Conservation (phyloP, 1,284 basidiomycete species). For the Schizophyllum amplum region DNA sequence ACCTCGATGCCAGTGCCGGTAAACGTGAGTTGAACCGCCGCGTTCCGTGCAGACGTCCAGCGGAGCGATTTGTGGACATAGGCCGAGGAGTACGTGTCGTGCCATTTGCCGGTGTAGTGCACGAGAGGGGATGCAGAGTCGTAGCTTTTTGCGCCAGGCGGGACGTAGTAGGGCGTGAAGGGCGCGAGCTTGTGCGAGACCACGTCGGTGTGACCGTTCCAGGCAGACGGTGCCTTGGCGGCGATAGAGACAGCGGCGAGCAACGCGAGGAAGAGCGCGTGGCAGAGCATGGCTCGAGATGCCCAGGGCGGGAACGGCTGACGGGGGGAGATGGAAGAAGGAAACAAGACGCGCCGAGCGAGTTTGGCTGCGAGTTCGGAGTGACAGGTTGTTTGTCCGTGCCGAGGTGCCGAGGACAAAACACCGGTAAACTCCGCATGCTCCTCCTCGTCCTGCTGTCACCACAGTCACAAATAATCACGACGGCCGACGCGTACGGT, state of each 20-base stretch:
- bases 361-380: not conserved
- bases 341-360: not conserved
- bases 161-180: constrained; percentile 64
- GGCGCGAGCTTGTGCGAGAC: constrained; percentile 34
- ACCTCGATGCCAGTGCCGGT: constrained; percentile 67
- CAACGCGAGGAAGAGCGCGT: constrained; percentile 5
- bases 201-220: constrained; percentile 57
- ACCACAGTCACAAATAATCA: not conserved
- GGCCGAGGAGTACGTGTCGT: constrained; percentile 37
- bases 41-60: constrained; percentile 38
- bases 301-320: not conserved
- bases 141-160: constrained; percentile 61
- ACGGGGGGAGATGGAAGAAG: not conserved
- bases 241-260: constrained; percentile 10
- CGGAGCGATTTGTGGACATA: constrained; percentile 46
- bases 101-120: constrained; percentile 54
- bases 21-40: constrained; percentile 53
- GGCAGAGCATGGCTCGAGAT: not conserved
- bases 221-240: constrained; percentile 31
- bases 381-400: not conserved
- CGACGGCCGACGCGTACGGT: not conserved
- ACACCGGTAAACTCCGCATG: not conserved
- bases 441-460: not conserved
- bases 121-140: constrained; percentile 59
- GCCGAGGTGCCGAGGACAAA: not conserved